These are phyloP conservation scores for Thelephora terrestris DNA, from an alignment of 1,284 basidiomycete species.

Conservation along the genomic window DNA sequence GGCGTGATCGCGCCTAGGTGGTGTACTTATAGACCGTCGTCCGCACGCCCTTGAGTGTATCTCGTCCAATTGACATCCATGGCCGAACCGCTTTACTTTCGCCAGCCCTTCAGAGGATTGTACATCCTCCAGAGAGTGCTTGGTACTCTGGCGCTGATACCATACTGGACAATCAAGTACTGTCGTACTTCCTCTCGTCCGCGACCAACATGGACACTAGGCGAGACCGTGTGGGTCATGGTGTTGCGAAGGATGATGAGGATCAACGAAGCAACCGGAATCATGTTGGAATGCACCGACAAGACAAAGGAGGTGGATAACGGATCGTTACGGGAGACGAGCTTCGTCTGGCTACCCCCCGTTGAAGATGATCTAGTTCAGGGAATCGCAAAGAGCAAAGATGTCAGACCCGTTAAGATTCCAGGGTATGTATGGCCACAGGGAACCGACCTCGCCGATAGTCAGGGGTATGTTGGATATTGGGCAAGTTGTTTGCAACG, in stretches of 20 bases:
- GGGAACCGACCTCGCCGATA: not conserved
- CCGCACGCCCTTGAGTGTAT: too few species aligned
- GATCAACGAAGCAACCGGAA: not conserved
- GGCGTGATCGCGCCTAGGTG: too few species aligned
- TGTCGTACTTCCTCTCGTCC: not conserved
- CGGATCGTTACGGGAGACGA: not conserved
- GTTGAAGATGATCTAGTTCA: not conserved
- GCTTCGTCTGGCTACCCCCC: not conserved
- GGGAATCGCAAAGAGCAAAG: not conserved
- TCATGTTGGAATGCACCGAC: not conserved
- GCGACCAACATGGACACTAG: not conserved
- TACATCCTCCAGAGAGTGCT: not conserved
- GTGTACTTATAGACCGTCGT: too few species aligned
- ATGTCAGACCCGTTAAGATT: not conserved
- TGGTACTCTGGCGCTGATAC: not conserved
- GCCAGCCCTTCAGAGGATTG: not conserved
- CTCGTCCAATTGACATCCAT: too few species aligned
- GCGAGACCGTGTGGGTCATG: not conserved
- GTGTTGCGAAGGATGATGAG: not conserved
- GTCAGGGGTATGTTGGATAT: not conserved
- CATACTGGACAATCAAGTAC: not conserved
- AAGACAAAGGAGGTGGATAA: not conserved
- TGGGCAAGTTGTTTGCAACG: not conserved
- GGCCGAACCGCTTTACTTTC: too few species aligned
- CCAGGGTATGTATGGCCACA: constrained; percentile 1